Percentiles rank a stretch among this genome's conserved stretches.
These are phyloP conservation scores for Debaryomyces prosopidis DNA, from an alignment of 805 yeast species.

Conservation along the genomic window DNA sequence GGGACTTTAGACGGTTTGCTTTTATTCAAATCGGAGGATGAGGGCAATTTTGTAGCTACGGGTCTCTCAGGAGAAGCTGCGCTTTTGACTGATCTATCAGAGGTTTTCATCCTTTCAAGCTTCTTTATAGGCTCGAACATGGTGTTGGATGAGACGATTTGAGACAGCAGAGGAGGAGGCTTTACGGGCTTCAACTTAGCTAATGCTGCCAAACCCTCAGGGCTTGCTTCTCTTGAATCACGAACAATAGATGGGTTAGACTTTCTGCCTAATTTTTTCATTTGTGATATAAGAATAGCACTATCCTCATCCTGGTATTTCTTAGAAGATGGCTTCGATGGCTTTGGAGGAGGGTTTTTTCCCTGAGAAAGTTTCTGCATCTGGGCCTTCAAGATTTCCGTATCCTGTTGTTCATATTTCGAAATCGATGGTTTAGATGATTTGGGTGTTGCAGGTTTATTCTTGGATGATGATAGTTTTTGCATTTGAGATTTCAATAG, in stretches of 20 bases:
- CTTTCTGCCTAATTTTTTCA: constrained; percentile 9
- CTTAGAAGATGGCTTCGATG: constrained; percentile 14
- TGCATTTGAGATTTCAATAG: constrained; percentile 23
- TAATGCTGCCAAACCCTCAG: constrained; percentile 17
- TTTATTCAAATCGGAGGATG: background rate
- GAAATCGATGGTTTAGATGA: constrained; percentile 14
- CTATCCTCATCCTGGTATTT: constrained; percentile 23
- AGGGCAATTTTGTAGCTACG: background rate
- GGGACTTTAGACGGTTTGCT: constrained; percentile 6
- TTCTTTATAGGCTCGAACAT: constrained; percentile 27
- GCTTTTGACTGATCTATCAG: background rate
- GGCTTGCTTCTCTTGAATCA: constrained; percentile 8
- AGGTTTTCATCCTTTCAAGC: constrained; percentile 11
- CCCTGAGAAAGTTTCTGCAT: constrained; percentile 17
- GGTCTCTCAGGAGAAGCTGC: background rate
- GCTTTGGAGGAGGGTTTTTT: constrained; percentile 8
- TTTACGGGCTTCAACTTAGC: constrained; percentile 15
- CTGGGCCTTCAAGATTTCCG: constrained; percentile 23
- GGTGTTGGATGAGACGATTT: constrained; percentile 7
- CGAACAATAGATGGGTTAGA: background rate
- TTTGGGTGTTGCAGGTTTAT: constrained; percentile 8
- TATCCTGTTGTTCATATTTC: constrained; percentile 22
- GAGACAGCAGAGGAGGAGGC: constrained; percentile 8
- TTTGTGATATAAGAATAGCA: constrained; percentile 22
- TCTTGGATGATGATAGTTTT: constrained; percentile 11